Evolutionary conservation across 352 stramenopile species (phyloP), one percentile per base, ranked within the genome.

Genomic region (Phytophthora tubulina): DNA sequence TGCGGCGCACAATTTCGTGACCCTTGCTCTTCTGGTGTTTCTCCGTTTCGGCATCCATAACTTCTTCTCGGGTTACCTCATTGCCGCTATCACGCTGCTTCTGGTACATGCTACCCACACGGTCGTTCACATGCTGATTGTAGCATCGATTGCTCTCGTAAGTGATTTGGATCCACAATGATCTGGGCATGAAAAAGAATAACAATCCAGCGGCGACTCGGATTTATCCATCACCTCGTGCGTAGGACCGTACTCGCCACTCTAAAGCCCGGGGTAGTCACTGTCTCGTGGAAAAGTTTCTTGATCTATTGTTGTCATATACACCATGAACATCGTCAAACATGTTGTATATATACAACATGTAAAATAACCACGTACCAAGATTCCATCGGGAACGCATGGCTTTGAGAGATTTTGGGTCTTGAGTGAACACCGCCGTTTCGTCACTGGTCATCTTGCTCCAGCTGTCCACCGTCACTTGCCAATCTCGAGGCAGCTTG

Each of bases 61-160:
- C 30, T 1, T 54, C 27, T 1, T 70, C 52, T 0, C 45, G 41
- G 3, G 42, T 69, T 3, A 48, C 49, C 4, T 48, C 30, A 9
- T 57, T 59, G 3, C 36, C 51, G 8, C 2, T 3, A 6, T 53
- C 35, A 27, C 21, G 35, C 35, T 58, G 49, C 15, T 64, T 63
- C 11, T 31, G 15, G 35, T 51, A 6, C n/a, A 61, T 65, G 3
- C 15, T 13, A 13, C 60, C 36, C 4, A 59, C 53, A 10, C 31
- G 41, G 3, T 63, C 54, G n/a, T 63, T 59, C 45, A 71, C 2
- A 17, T 65, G 54, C 55, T 71, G 53, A 30, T 59, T 8, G 36
- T 61, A 71, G 14, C 65, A 65, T 1, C 63, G 63, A 35, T 65
- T 65, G 9, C 46, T 65, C n/a, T 71, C 63, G 30, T 21, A 21